Conservation (phyloP, 345 rosid genomes). For the Arabis alpina region DNA sequence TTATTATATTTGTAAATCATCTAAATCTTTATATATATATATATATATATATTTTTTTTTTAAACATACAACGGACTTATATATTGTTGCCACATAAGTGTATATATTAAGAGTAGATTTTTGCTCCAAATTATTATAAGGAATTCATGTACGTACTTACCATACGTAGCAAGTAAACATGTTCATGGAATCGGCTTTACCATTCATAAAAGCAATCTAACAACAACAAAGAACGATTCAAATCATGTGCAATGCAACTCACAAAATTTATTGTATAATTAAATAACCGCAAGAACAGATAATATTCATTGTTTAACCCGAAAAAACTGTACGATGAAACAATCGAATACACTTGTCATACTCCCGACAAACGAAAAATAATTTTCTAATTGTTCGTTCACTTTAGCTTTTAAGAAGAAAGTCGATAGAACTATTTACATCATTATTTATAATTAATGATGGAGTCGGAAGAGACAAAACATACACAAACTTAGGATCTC, state of each 20-base stretch:
- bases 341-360: conserved; percentile 21
- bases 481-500: conserved; percentile 34
- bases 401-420: conserved; percentile 20
- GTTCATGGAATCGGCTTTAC: no score
- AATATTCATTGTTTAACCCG: neutral
- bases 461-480: conserved; percentile 34
- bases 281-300: no score
- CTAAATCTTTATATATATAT: no score
- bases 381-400: conserved; percentile 7
- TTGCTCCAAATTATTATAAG: no score
- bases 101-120: no score
- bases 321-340: conserved; percentile 29
- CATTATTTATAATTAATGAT: conserved; percentile 29
- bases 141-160: no score
- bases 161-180: no score
- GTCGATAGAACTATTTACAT: conserved; percentile 31
- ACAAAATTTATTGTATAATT: no score
- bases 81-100: no score
- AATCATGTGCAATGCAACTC: neutral
- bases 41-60: no score
- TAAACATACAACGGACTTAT: no score
- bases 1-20: no score
- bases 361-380: neutral
- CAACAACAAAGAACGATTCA: neutral
- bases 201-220: neutral